Conservation (phyloP, 1,139 yeast genomes). For the Pichia sp. region DNA sequence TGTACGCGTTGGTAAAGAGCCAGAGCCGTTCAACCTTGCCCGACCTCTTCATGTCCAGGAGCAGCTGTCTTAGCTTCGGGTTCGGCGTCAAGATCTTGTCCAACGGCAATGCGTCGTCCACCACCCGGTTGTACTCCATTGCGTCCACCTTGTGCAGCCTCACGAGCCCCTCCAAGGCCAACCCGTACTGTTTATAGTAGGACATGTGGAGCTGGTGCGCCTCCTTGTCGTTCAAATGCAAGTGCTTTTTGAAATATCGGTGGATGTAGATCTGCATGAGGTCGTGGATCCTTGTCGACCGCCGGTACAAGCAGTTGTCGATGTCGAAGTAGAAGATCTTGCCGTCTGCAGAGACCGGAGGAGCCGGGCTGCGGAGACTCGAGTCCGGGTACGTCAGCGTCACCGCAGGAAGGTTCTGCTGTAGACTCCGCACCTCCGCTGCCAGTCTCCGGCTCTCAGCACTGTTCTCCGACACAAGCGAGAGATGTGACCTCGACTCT, state of each 20-base stretch:
- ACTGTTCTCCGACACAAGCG: neutral
- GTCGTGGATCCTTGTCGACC: constrained; percentile 74
- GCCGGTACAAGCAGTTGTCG: constrained; percentile 80
- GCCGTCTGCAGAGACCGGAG: constrained; percentile 40
- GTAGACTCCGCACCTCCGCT: neutral
- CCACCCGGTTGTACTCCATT: constrained; percentile 77
- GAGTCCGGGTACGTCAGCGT: constrained; percentile 38
- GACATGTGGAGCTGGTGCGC: constrained; percentile 67
- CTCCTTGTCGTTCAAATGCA: constrained; percentile 64
- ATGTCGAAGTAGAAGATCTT: constrained; percentile 81
- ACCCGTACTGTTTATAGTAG: constrained; percentile 83
- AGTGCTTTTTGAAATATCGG: constrained; percentile 63
- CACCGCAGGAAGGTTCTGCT: constrained; percentile 33
- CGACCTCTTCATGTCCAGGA: constrained; percentile 41
- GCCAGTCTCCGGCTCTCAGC: neutral
- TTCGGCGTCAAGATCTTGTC: constrained; percentile 68
- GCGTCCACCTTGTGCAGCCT: constrained; percentile 82
- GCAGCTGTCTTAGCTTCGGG: constrained; percentile 46
- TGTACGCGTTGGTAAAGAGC: constrained; percentile 93
- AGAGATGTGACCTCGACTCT: constrained; percentile 21
- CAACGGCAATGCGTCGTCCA: constrained; percentile 88
- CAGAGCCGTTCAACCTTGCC: constrained; percentile 59
- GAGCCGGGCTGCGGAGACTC: constrained; percentile 42
- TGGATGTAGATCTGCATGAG: constrained; percentile 86
- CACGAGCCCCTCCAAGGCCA: constrained; percentile 89